Base-by-base conservation (phyloP, 2,329 filamentous ascomycete species). In the Aspergillus fumigatus region DNA sequence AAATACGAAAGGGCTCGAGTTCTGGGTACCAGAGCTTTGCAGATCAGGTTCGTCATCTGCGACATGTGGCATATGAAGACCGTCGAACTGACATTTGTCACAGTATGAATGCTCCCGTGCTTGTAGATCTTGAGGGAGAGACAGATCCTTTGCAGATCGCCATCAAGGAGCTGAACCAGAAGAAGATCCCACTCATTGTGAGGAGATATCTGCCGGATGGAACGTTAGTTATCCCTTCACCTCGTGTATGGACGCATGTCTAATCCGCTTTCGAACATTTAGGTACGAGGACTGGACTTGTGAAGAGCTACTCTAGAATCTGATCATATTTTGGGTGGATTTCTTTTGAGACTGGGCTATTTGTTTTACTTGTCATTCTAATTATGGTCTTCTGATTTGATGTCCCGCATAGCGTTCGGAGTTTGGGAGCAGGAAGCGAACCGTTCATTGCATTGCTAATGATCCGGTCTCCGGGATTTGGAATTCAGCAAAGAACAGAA, bases 241-340 rank as follows among this genome's bases (percentile, higher is more conserved):
- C 27, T 14, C 35, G 9, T n/a, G 48, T 5, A 49, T 19, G 45
- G 32, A 10, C 19, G n/a, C 19, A 27, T 17, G 40, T 56, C 49
- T 57, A 53, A 57, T 56, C 48, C 41, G 40, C 60, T 35, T 54
- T 32, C 55, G 29, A 51, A 19, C 25, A 27, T 53, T n/a, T 64
- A 93, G 89, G 79, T 97, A 97, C 76, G 94, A 99, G 82, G 94
- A 99, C 75, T 99, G 94, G 94, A 96, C 92, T 38, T 97, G 92
- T 77, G 94, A 97, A 78, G 94, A 99, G 77, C 82, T 97, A 62
- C 83, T 96, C 54, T 82, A 76, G 23, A 59, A 43, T 9, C 50
- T 45, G 50, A 53, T 49, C 54, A 40, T 52, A 3, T 29, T 48
- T 43, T 23, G 56, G 55, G 54, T 52, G 55, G 56, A 55, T 63